Percentiles rank a stretch among this genome's conserved stretches.
These are phyloP conservation scores for Erodium texanum DNA, from an alignment of 441 rosid genomes.

Conservation along the genomic window DNA sequence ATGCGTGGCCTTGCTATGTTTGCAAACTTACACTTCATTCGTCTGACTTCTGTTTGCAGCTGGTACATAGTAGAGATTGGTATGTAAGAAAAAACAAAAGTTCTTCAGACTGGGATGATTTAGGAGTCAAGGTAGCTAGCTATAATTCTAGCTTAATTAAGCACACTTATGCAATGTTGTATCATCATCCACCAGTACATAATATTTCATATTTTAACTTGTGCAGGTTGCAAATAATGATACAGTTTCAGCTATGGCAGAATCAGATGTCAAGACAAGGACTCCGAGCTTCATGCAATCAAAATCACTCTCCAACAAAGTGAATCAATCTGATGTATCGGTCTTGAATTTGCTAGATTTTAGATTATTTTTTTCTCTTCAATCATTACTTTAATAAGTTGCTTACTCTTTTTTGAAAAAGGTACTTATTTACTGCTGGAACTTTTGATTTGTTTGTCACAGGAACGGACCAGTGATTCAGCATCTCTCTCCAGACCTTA, in stretches of 20 bases:
- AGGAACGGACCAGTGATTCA: constrained; percentile 32
- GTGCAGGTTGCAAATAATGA: constrained; percentile 70
- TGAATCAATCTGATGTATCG: too few relatives aligned
- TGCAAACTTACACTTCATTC: neutral
- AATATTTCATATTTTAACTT: constrained; percentile 9
- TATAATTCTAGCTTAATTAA: constrained; percentile 6
- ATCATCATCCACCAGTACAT: neutral
- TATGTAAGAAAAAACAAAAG: constrained; percentile 43
- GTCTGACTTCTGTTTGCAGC: constrained; percentile 32
- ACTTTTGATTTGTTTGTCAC: too few relatives aligned
- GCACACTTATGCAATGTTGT: constrained; percentile 5
- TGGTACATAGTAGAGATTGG: constrained; percentile 53
- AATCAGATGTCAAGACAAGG: constrained; percentile 59
- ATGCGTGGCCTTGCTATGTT: neutral
- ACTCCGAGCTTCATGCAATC: constrained; percentile 25
- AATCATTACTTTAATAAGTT: too few relatives aligned
- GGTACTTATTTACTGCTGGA: too few relatives aligned
- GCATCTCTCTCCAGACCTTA: constrained; percentile 25
- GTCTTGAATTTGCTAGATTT: too few relatives aligned
- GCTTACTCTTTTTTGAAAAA: too few relatives aligned
- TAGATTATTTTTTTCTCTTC: too few relatives aligned
- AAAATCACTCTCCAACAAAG: constrained; percentile 25
- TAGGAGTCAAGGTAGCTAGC: constrained; percentile 50
- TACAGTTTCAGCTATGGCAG: constrained; percentile 92
- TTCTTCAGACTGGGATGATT: constrained; percentile 43